Percentiles rank a stretch among this genome's conserved stretches.
Conservation (phyloP, 495 filamentous ascomycete genomes). For the Talaromyces wortmannii region DNA sequence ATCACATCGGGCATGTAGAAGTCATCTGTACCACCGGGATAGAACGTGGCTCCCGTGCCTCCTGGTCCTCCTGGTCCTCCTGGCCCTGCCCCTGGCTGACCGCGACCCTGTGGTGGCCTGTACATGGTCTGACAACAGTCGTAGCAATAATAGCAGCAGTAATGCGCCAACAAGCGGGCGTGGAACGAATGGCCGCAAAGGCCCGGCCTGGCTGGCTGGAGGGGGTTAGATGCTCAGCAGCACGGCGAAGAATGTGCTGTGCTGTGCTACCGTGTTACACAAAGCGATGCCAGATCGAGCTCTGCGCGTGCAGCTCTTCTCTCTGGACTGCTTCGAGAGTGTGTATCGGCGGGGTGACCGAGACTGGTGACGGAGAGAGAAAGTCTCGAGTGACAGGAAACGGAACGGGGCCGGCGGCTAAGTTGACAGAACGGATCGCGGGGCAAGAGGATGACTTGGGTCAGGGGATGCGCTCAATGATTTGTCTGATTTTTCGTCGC, state of each 20-base stretch:
- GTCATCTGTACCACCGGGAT: slow-evolving; percentile 83
- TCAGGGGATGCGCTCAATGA: no score
- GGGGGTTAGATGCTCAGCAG: not conserved
- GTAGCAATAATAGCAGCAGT: no score
- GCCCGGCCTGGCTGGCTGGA: not conserved
- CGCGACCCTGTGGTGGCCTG: slow-evolving; percentile 34
- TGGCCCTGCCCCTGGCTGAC: slow-evolving; percentile 47
- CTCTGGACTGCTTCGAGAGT: not conserved
- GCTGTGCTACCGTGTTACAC: not conserved
- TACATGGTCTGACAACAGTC: slow-evolving; percentile 29
- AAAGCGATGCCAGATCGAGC: not conserved
- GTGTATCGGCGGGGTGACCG: no score
- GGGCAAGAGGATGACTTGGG: not conserved
- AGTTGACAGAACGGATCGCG: not conserved
- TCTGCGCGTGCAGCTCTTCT: not conserved
- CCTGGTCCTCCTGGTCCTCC: no score
- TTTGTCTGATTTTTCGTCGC: no score
- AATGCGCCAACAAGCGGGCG: not conserved
- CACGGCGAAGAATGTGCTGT: not conserved
- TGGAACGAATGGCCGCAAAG: not conserved
- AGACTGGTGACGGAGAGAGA: not conserved
- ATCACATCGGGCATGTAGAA: slow-evolving; percentile 75
- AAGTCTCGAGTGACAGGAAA: not conserved
- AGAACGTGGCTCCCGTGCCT: slow-evolving; percentile 61
- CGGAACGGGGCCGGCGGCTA: not conserved